phyloP scores from a whole-genome alignment of 495 filamentous ascomycete species.

The Saxophila tyrrhenica region DNA sequence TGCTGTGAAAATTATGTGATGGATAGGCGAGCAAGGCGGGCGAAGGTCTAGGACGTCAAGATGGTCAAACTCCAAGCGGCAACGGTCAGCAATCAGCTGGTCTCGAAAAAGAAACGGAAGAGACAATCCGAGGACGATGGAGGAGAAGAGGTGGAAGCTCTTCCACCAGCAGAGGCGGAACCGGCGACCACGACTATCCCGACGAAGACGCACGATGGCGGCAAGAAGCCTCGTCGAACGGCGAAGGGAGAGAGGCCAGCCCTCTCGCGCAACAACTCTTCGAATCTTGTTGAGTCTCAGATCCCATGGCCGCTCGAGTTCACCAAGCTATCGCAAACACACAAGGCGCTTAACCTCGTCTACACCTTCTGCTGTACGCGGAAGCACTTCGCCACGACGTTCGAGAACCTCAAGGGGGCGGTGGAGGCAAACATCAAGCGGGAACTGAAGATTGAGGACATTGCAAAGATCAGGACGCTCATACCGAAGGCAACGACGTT shows the following conservation, averaged over 20 bases:
- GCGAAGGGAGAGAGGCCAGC: conserved; percentile 24
- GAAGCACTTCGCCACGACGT: conserved; percentile 82
- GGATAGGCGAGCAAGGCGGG: not conserved
- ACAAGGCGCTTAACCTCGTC: conserved; percentile 79
- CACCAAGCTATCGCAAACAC: conserved; percentile 58
- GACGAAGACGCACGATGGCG: conserved; percentile 46
- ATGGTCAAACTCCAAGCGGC: conserved; percentile 49
- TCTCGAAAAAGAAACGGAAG: conserved; percentile 45
- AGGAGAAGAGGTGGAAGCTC: conserved; percentile 13
- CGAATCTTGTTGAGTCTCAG: conserved; percentile 33
- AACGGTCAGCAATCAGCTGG: conserved; percentile 42
- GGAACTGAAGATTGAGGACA: conserved; percentile 58
- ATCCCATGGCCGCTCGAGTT: conserved; percentile 67
- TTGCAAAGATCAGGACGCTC: conserved; percentile 69
- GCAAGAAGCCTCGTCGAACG: conserved; percentile 37
- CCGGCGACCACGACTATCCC: conserved; percentile 32
- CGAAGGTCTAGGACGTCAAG: not conserved
- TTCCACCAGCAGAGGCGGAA: not conserved
- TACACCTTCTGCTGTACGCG: conserved; percentile 91
- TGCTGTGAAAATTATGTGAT: too few relatives aligned
- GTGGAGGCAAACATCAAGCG: conserved; percentile 75
- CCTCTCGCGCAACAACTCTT: conserved; percentile 32
- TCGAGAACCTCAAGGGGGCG: conserved; percentile 71
- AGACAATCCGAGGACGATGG: conserved; percentile 20
- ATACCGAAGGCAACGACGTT: conserved; percentile 70